Conservation (phyloP, 2,329 filamentous ascomycete species). For the Fusarium sambucinum region DNA sequence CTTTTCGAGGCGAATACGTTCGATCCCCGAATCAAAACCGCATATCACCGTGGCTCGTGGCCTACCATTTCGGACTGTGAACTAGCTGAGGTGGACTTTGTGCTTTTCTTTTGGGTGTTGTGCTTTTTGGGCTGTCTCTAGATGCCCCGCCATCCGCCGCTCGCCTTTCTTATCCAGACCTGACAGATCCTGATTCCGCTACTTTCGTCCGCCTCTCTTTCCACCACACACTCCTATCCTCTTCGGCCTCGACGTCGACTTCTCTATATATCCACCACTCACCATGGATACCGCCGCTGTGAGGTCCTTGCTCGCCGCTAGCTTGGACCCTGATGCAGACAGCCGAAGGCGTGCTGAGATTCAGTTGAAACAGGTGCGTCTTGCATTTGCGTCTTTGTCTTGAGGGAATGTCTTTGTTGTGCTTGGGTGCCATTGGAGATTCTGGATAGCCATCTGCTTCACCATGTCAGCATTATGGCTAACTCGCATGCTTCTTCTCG, state of each 20-base stretch:
- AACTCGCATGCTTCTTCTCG: slow-evolving; percentile 1
- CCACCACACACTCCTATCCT: slow-evolving; percentile 41
- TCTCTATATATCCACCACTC: slow-evolving; percentile 37
- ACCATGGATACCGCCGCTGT: slow-evolving; percentile 80
- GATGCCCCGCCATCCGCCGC: slow-evolving; percentile 49
- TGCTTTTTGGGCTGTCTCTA: slow-evolving; percentile 42
- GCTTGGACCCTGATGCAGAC: slow-evolving; percentile 79
- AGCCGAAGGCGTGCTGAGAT: slow-evolving; percentile 81
- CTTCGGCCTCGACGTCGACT: slow-evolving; percentile 46
- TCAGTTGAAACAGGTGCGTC: slow-evolving; percentile 82
- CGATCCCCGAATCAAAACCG: slow-evolving; percentile 12
- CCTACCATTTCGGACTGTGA: slow-evolving; percentile 37
- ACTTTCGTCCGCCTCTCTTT: slow-evolving; percentile 39
- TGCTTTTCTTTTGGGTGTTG: slow-evolving; percentile 37
- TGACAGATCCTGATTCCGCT: slow-evolving; percentile 50
- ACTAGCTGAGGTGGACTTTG: slow-evolving; percentile 28
- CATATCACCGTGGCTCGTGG: slow-evolving; percentile 29
- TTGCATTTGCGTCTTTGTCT: slow-evolving; percentile 25
- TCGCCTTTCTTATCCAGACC: slow-evolving; percentile 47
- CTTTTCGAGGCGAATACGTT: slow-evolving; percentile 25
- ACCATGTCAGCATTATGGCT: not conserved
- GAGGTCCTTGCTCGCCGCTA: slow-evolving; percentile 81
- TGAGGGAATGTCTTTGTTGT: slow-evolving; percentile 17
- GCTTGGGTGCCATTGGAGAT: slow-evolving; percentile 3
- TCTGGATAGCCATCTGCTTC: not conserved